These are phyloP conservation scores for Talaromyces nanjingensis DNA, from an alignment of 495 filamentous ascomycete species.

Conservation along the genomic window DNA sequence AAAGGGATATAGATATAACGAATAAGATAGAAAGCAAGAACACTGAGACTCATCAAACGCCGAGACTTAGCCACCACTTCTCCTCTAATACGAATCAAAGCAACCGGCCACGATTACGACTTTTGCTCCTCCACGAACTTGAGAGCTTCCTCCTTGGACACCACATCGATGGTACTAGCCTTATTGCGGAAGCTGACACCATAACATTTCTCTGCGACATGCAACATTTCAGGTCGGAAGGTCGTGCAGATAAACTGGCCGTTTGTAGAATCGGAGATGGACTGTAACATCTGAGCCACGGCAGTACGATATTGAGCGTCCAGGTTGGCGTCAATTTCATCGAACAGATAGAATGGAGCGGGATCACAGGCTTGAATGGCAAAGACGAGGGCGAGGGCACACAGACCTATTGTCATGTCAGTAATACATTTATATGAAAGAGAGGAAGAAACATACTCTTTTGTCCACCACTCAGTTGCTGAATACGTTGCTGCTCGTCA, in stretches of 20 bases:
- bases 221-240: slow-evolving; percentile 94
- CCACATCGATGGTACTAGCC: slow-evolving; percentile 85
- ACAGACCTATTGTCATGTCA: slow-evolving; percentile 57
- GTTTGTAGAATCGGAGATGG: slow-evolving; percentile 55
- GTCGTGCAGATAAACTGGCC: slow-evolving; percentile 86
- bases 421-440: background rate
- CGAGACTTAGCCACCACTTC: background rate
- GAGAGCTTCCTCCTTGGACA: slow-evolving; percentile 78
- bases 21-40: background rate
- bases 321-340: slow-evolving; percentile 97
- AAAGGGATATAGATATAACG: background rate
- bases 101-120: slow-evolving; percentile 15
- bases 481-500: slow-evolving; percentile 96
- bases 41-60: background rate
- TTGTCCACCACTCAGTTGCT: slow-evolving; percentile 93
- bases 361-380: slow-evolving; percentile 98
- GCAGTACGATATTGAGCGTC: slow-evolving; percentile 96
- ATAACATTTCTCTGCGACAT: slow-evolving; percentile 95
- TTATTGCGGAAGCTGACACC: slow-evolving; percentile 92
- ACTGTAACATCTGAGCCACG: slow-evolving; percentile 78
- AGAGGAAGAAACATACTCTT: slow-evolving; percentile 60
- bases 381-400: slow-evolving; percentile 92
- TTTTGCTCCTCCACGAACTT: slow-evolving; percentile 85
- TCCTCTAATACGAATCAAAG: background rate
- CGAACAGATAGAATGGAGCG: slow-evolving; percentile 97